Evolutionary conservation across 73 alveolate genomes (phyloP), one percentile per base, ranked within the genome.

Genomic region (Symbiodinium natans): DNA sequence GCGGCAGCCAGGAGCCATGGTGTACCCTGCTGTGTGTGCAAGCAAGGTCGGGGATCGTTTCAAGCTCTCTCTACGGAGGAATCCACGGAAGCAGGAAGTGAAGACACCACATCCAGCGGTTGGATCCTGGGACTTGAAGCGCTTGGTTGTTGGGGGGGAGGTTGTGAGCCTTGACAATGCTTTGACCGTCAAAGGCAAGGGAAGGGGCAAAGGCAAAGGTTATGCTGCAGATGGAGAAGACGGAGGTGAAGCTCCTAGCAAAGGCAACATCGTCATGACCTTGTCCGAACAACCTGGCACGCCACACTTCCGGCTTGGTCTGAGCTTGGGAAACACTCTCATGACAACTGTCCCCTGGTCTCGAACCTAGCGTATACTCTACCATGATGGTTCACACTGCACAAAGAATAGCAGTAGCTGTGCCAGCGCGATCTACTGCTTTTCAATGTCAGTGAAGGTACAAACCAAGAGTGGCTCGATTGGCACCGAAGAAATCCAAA

Each of bases 41-140:
- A 92, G 31, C 23, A 29, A 41, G 56, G 83, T 40, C 25, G 82
- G 77, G 23, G 98, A 92, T 43, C 74, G 77, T 15, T 92, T 92
- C 89, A 41, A 73, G 82, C 36, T 92, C 54, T 68, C 98, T 41
- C 29, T 73, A 41, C 52, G 40, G 42, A 36, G 90, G 31, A 73
- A n/a, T 17, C 98, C 98, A 4, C 41, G 48, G 27, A 21, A 41
- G 54, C 59, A 82, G 52, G 23, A 40, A 29, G 29, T 42, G 41
- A 73, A 41, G 31, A 23, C 82, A 92, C 82, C 90, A 3, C 98
- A 92, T 73, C 89, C 98, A 73, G 98, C 98, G 8, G 54, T 31
- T 40, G 98, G 98, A n/a, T 41, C 42, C n/a, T 92, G 98, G 98
- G 89, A 68, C 21, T 34, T 92, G 89, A 46, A 68, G 36, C 88